Percentiles rank a stretch among this genome's conserved stretches.
Conservation (phyloP, 2,329 filamentous ascomycete species). For the Allantophomopsis cytisporea region DNA sequence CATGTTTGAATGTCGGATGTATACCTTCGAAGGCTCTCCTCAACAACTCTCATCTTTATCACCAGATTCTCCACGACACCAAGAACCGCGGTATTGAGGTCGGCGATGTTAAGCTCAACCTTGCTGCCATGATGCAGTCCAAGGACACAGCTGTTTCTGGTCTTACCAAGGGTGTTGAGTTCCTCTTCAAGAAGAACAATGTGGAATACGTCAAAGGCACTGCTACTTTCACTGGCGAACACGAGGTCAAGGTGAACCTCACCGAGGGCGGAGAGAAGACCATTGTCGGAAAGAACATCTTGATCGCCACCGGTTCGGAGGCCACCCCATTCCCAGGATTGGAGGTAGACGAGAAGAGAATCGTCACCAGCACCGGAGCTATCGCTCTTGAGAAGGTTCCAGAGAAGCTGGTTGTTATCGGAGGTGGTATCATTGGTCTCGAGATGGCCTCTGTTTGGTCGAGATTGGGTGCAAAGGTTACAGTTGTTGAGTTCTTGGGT, state of each 20-base stretch:
- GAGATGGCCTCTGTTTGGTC: slow-evolving; percentile 99
- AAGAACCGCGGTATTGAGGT: slow-evolving; percentile 97
- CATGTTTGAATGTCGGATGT: slow-evolving; percentile 97
- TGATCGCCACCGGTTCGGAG: slow-evolving; percentile 94
- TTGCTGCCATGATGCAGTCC: slow-evolving; percentile 93
- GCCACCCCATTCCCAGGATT: slow-evolving; percentile 92
- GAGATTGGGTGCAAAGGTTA: slow-evolving; percentile 83
- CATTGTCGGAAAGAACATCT: slow-evolving; percentile 86
- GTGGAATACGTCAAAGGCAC: slow-evolving; percentile 96
- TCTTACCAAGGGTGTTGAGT: slow-evolving; percentile 95
- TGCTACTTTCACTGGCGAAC: slow-evolving; percentile 73
- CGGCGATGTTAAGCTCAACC: slow-evolving; percentile 91
- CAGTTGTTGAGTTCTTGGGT: slow-evolving; percentile 89
- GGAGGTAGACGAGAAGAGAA: slow-evolving; percentile 92
- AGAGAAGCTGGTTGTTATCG: slow-evolving; percentile 94
- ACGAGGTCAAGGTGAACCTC: slow-evolving; percentile 84
- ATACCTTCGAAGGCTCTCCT: slow-evolving; percentile 98
- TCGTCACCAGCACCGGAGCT: slow-evolving; percentile 92
- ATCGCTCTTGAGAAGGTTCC: slow-evolving; percentile 82
- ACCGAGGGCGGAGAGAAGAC: slow-evolving; percentile 84
- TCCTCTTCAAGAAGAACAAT: slow-evolving; percentile 97
- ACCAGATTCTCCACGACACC: slow-evolving; percentile 92
- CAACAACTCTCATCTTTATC: slow-evolving; percentile 98
- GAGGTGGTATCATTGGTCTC: slow-evolving; percentile 94
- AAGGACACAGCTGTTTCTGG: slow-evolving; percentile 85